Evolutionary conservation across 352 stramenopile genomes (phyloP).

Genomic region (Phytopythium sindhum): DNA sequence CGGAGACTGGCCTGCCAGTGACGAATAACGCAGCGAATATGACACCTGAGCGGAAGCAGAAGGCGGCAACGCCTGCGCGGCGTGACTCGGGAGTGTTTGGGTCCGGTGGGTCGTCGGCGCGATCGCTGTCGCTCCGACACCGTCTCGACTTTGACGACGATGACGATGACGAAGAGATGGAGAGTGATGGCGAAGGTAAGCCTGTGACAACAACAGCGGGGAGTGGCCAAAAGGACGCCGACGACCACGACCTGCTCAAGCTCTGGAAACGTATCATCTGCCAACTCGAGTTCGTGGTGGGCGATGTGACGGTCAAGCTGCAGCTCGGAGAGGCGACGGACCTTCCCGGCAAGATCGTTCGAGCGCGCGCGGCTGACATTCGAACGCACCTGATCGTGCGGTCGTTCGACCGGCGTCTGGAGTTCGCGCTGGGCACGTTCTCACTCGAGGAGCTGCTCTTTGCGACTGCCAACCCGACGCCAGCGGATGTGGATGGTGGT

Average conservation of each 20-base stretch:
- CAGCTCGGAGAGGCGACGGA: conserved; percentile 48
- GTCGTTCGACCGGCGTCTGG: conserved; percentile 62
- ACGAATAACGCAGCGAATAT: not conserved
- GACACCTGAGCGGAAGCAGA: not conserved
- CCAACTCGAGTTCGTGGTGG: conserved; percentile 52
- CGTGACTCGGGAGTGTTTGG: conserved; percentile 5
- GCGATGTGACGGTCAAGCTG: conserved; percentile 45
- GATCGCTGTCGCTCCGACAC: conserved; percentile 1
- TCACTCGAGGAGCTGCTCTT: conserved; percentile 72
- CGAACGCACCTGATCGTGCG: conserved; percentile 56
- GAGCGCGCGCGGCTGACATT: conserved; percentile 53
- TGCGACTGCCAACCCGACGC: conserved; percentile 13
- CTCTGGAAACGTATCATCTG: conserved; percentile 73
- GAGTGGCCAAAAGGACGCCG: conserved; percentile 43
- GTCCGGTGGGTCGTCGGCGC: not conserved
- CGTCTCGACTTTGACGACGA: conserved; percentile 3
- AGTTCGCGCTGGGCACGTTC: conserved; percentile 74
- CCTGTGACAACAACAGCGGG: not conserved
- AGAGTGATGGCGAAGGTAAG: not conserved
- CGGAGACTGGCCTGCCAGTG: not conserved
- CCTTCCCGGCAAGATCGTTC: conserved; percentile 44
- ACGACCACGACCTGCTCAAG: conserved; percentile 72
- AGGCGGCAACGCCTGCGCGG: not conserved
- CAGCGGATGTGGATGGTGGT: conserved; percentile 5
- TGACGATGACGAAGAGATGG: not conserved